Conservation (phyloP, 2,329 filamentous ascomycete species). For the Colletotrichum melonis region DNA sequence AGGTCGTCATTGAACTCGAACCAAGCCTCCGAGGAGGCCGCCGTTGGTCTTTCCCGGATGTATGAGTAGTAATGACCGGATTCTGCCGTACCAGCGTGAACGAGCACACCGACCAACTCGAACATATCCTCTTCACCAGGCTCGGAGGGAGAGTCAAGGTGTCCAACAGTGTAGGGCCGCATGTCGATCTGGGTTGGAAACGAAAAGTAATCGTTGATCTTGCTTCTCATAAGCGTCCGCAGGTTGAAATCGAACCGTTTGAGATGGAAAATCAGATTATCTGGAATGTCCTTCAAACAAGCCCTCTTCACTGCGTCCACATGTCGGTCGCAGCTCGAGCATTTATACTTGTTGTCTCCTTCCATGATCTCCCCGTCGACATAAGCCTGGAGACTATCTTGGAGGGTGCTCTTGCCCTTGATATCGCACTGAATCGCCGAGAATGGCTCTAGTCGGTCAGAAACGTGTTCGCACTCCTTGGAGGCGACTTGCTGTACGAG, state of each 20-base stretch:
- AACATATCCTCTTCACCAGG: slow-evolving; percentile 78
- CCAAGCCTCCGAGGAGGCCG: slow-evolving; percentile 69
- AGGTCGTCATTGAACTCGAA: slow-evolving; percentile 95
- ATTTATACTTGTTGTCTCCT: slow-evolving; percentile 99
- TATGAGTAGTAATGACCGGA: slow-evolving; percentile 98
- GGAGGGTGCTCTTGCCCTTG: slow-evolving; percentile 85
- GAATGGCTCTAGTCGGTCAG: slow-evolving; percentile 89
- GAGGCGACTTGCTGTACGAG: slow-evolving; percentile 96
- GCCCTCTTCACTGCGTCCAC: slow-evolving; percentile 95
- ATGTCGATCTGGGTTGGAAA: slow-evolving; percentile 89
- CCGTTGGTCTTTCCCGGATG: slow-evolving; percentile 80
- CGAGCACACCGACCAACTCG: slow-evolving; percentile 92
- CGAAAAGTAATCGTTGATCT: slow-evolving; percentile 95
- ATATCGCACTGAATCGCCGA: slow-evolving; percentile 97
- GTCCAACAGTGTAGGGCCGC: slow-evolving; percentile 88
- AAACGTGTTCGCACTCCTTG: slow-evolving; percentile 93
- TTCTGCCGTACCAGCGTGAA: slow-evolving; percentile 92
- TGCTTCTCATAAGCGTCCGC: slow-evolving; percentile 81
- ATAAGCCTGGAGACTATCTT: slow-evolving; percentile 93
- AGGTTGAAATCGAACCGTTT: slow-evolving; percentile 90
- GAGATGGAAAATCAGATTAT: slow-evolving; percentile 95
- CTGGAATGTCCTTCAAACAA: slow-evolving; percentile 90
- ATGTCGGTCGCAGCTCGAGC: slow-evolving; percentile 86
- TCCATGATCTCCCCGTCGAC: slow-evolving; percentile 97
- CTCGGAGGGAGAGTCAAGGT: slow-evolving; percentile 73